Conservation (phyloP, 306 rosid genomes). For the Pachyrhizus erosus region DNA sequence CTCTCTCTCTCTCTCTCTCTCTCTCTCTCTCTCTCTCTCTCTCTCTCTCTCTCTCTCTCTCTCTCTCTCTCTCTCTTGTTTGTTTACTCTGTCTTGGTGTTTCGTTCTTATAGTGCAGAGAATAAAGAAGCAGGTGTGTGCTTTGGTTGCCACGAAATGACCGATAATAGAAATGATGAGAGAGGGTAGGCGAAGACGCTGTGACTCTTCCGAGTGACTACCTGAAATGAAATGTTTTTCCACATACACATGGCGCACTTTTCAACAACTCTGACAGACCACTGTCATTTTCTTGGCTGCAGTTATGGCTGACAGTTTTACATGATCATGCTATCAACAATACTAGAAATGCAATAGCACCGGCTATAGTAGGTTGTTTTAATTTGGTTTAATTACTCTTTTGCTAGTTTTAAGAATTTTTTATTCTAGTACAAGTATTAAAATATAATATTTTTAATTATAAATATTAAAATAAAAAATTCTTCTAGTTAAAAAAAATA, state of each 20-base stretch:
- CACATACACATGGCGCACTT: background rate
- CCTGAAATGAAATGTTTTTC: background rate
- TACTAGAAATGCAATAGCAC: background rate
- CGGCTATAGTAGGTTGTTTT: background rate
- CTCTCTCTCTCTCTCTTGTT: no score
- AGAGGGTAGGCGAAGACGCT: conserved; percentile 44
- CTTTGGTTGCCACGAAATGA: background rate
- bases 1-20: no score
- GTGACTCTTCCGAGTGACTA: conserved; percentile 28
- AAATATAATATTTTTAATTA: no score
- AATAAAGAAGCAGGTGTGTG: background rate
- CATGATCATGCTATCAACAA: background rate
- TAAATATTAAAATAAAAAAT: no score
- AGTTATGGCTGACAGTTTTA: background rate
- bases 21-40: no score
- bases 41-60: no score
- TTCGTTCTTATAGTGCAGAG: conserved; percentile 25
- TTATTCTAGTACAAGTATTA: no score
- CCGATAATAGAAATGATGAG: conserved; percentile 7
- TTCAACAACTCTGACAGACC: background rate
- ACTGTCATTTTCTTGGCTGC: conserved; percentile 15
- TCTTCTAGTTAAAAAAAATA: no score
- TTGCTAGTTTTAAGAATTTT: no score
- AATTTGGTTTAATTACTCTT: no score
- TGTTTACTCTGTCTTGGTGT: background rate